phyloP scores from a whole-genome alignment of 306 rosid species.

The Bauhinia variegata region DNA sequence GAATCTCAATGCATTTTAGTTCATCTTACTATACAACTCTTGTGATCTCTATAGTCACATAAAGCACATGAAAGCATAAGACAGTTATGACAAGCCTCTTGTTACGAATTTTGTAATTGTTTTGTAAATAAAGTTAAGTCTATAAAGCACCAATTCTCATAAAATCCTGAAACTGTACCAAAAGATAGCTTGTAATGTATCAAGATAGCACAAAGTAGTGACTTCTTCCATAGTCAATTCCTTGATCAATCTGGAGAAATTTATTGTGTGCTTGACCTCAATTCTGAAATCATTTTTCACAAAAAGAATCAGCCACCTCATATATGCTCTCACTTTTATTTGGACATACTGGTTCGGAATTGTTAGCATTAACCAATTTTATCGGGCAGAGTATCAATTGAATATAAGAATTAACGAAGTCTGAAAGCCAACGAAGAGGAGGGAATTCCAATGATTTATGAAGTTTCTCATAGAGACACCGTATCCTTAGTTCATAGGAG shows the following conservation, averaged over 20 bases:
- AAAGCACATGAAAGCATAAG: conserved; percentile 5
- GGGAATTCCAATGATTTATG: too few species aligned
- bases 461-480: too few species aligned
- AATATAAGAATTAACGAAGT: too few species aligned
- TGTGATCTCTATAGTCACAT: not conserved
- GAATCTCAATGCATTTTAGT: not conserved
- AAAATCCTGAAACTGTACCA: not conserved
- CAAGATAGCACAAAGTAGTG: not conserved
- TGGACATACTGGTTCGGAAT: too few species aligned
- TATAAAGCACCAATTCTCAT: not conserved
- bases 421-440: too few species aligned
- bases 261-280: too few species aligned
- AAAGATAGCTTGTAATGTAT: not conserved
- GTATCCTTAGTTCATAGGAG: too few species aligned
- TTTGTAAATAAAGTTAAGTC: not conserved
- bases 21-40: conserved; percentile 14
- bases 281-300: too few species aligned
- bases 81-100: not conserved
- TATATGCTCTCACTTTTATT: too few species aligned
- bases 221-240: not conserved
- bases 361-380: too few species aligned
- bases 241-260: not conserved
- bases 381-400: too few species aligned
- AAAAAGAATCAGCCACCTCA: too few species aligned
- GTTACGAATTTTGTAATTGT: not conserved